Percentiles rank a stretch among this genome's conserved stretches.
These are phyloP conservation scores for Hemisphaericaspora subhashii DNA, from an alignment of 1,139 yeast species.

Conservation along the genomic window DNA sequence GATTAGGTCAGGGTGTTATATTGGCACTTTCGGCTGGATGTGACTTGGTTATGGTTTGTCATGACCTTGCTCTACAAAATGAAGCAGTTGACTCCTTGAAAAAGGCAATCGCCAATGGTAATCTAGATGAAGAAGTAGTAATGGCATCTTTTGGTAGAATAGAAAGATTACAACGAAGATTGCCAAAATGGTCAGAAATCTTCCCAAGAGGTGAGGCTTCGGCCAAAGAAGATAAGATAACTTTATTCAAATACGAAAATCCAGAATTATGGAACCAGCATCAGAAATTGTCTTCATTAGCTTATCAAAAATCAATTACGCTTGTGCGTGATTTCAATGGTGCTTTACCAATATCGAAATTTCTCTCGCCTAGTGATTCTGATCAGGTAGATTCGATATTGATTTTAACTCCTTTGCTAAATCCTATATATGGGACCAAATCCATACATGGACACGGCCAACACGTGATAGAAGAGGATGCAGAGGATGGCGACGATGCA, in stretches of 20 bases:
- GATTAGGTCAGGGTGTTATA: constrained; percentile 66
- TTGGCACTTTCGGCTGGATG: constrained; percentile 66
- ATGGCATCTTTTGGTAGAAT: constrained; percentile 45
- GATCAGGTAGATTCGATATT: constrained; percentile 38
- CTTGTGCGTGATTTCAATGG: constrained; percentile 56
- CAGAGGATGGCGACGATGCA: neutral
- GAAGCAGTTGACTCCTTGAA: constrained; percentile 59
- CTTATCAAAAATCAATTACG: constrained; percentile 57
- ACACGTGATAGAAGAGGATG: constrained; percentile 13
- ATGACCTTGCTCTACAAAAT: constrained; percentile 53
- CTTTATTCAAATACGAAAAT: constrained; percentile 26
- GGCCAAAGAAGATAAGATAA: constrained; percentile 24
- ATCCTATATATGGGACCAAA: constrained; percentile 50
- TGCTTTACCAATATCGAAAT: constrained; percentile 51
- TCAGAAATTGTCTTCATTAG: constrained; percentile 42
- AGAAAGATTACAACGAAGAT: constrained; percentile 40
- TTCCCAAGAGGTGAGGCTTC: constrained; percentile 40
- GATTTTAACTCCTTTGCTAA: constrained; percentile 53
- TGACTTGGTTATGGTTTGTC: constrained; percentile 65
- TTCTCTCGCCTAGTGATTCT: constrained; percentile 21
- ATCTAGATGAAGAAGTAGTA: constrained; percentile 49
- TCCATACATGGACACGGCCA: too few species aligned
- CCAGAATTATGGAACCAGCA: constrained; percentile 46
- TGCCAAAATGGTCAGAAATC: constrained; percentile 51
- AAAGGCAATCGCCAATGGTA: constrained; percentile 55